Base-by-base conservation (phyloP, 371 early-diverging fungal genomes). In the Apophysomyces variabilis region DNA sequence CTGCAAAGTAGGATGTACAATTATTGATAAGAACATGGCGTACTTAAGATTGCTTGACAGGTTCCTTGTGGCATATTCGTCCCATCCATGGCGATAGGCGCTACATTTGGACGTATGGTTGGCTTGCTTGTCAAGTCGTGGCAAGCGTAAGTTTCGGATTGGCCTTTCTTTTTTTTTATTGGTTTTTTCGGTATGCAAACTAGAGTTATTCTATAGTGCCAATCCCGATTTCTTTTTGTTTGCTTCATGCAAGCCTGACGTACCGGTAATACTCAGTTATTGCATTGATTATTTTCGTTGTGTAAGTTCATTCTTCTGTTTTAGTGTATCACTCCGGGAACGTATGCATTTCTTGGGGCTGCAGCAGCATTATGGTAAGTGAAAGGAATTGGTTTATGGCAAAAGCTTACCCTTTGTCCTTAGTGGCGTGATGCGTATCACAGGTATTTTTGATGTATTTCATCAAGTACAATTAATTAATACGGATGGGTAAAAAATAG, bases 301-400 rank as follows among this genome's bases (percentile, higher is more conserved):
- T 38, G 41, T 18, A 66, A 39, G 7, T 26, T 26, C 3, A 26
- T 26, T 26, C 32, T 26, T 26, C 18, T 39, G 45, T 13, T 50
- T 9, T 60, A 86, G 78, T 97, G 98, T 71, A 90, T 98, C 38
- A 93, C 92, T 0, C 95, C 96, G 0, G 99, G 98, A 26, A 93
- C 96, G 4, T 99, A 98, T 78, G 96, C 99, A 21, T 92, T 99
- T 66, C 84, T 99, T 18, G 99, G 98, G 32, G 97, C 98, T 16
- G 96, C 96, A 0, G 97, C 98, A 0, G 93, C 94, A 7, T 79
- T 98, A 56, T 89, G 90, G 90, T 92, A 67, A 74, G 58, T 58
- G 13, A 16, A 47, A 60, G 13, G 7, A 39, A 26, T 26, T 5
- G 9, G 7, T 11, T 14, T n/a, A 32, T 5, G 21, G 37, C 16